Percentiles rank a stretch among this genome's conserved stretches.
phyloP scores from a whole-genome alignment of 1,139 yeast species.

The Saccharomycopsis crataegensis region DNA sequence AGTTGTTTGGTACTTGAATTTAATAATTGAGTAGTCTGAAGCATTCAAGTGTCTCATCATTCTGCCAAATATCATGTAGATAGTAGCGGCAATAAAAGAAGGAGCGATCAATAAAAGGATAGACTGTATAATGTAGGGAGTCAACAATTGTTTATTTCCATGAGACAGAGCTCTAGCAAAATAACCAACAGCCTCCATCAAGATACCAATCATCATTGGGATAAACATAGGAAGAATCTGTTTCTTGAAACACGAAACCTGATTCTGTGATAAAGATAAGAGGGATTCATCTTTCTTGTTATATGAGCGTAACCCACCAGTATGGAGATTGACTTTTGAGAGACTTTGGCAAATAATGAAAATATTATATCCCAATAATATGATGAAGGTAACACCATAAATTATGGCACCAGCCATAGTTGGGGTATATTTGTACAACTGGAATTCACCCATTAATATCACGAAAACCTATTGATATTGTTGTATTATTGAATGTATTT shows the following conservation, averaged over 20 bases:
- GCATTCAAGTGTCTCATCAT: constrained; percentile 28
- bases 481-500: neutral
- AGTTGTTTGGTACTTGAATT: constrained; percentile 30
- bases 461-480: neutral
- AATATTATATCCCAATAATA: neutral
- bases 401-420: constrained; percentile 1
- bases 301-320: neutral
- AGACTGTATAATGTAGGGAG: constrained; percentile 32
- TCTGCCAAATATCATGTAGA: constrained; percentile 39
- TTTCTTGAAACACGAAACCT: neutral
- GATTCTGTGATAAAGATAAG: neutral
- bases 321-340: neutral
- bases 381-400: constrained; percentile 1
- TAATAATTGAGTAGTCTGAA: constrained; percentile 28
- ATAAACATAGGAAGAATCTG: constrained; percentile 5
- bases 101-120: constrained; percentile 37
- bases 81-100: constrained; percentile 37
- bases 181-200: constrained; percentile 33
- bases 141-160: constrained; percentile 21
- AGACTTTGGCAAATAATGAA: constrained; percentile 2
- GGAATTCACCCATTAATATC: neutral
- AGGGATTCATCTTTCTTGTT: neutral
- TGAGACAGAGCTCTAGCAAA: constrained; percentile 28
- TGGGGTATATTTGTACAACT: constrained; percentile 1
- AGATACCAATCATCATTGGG: constrained; percentile 25